These are phyloP conservation scores for Sporothrix brunneoviolacea DNA, from an alignment of 2,329 filamentous ascomycete species.

Conservation along the genomic window DNA sequence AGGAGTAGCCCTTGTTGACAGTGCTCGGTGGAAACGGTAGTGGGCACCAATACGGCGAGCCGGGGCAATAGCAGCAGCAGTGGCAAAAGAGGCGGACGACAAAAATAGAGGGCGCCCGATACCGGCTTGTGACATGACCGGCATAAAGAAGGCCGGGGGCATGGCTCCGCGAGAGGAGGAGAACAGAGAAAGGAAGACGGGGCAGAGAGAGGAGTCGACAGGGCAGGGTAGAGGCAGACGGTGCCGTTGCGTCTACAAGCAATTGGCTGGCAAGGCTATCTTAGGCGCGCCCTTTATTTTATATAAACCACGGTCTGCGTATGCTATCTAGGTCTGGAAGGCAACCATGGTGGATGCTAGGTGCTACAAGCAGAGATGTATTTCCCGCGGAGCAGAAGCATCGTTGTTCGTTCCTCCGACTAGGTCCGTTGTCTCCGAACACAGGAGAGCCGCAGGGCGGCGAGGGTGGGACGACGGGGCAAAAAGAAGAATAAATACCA, in stretches of 20 bases:
- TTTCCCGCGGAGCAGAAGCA: constrained; percentile 5
- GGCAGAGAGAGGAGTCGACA: too few species aligned
- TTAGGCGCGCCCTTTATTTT: not conserved
- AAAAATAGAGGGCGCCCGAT: not conserved
- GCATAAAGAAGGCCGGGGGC: not conserved
- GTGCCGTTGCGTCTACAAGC: not conserved
- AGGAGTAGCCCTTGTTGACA: too few species aligned
- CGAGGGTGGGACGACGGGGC: too few species aligned
- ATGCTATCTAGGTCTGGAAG: not conserved
- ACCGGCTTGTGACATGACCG: not conserved
- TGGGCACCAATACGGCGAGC: too few species aligned
- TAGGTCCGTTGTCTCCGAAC: constrained; percentile 3
- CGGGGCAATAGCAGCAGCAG: too few species aligned
- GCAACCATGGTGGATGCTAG: too few species aligned
- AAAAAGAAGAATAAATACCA: too few species aligned
- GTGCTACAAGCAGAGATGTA: too few species aligned
- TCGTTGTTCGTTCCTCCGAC: constrained; percentile 2
- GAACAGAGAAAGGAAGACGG: too few species aligned
- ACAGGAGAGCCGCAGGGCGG: not conserved
- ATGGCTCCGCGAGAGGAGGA: not conserved
- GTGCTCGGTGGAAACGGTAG: too few species aligned
- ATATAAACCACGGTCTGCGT: not conserved
- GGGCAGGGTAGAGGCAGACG: not conserved
- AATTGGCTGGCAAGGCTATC: too few species aligned
- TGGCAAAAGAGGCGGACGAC: too few species aligned